These are phyloP conservation scores for Neopestalotiopsis rosae DNA, from an alignment of 2,329 filamentous ascomycete species.

Conservation along the genomic window DNA sequence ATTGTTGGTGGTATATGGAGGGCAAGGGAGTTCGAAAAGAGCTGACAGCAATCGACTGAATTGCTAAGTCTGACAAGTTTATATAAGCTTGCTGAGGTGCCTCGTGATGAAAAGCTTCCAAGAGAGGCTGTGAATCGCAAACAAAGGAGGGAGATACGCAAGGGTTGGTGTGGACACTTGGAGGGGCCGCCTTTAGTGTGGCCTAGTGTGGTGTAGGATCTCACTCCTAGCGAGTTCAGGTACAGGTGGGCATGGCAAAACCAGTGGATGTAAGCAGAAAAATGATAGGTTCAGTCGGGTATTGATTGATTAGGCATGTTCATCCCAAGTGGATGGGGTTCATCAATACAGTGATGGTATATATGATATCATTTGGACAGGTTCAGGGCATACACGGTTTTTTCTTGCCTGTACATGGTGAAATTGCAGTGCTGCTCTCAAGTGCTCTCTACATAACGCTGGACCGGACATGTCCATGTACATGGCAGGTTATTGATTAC, in stretches of 20 bases:
- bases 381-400: too few relatives aligned
- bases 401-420: too few relatives aligned
- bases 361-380: too few relatives aligned
- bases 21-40: too few relatives aligned
- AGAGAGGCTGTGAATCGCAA: slow-evolving; percentile 16
- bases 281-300: too few relatives aligned
- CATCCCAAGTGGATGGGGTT: too few relatives aligned
- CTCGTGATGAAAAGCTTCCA: neutral
- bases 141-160: slow-evolving; percentile 5
- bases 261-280: too few relatives aligned
- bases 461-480: neutral
- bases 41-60: neutral
- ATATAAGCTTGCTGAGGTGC: neutral
- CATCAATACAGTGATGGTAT: too few relatives aligned
- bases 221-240: neutral
- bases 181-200: slow-evolving; percentile 2
- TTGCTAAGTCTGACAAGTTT: slow-evolving; percentile 4
- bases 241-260: too few relatives aligned
- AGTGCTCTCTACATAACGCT: too few relatives aligned
- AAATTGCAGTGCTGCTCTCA: too few relatives aligned
- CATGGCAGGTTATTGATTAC: neutral
- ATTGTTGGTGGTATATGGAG: neutral
- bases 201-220: neutral
- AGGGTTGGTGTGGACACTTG: neutral
- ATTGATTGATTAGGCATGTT: too few relatives aligned